These are phyloP conservation scores for Medicago arabica DNA, from an alignment of 306 rosid genomes.

Conservation along the genomic window DNA sequence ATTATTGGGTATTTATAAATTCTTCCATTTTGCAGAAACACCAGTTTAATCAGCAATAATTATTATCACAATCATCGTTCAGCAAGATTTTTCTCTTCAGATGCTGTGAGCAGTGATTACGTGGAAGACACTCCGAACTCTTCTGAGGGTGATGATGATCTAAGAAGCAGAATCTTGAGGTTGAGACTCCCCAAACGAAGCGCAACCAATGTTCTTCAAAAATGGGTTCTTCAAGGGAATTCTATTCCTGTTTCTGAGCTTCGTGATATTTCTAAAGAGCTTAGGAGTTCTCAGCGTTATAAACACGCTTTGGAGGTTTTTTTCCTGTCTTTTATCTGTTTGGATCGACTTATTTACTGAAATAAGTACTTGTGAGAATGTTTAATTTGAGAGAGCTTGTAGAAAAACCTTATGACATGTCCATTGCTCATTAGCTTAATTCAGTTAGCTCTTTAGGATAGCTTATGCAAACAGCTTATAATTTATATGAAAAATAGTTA, in stretches of 20 bases:
- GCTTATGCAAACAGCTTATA: not conserved
- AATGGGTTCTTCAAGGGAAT: conserved; percentile 83
- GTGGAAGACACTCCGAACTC: conserved; percentile 48
- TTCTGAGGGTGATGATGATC: conserved; percentile 49
- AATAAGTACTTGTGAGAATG: not conserved
- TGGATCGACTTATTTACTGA: not conserved
- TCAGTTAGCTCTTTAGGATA: not conserved
- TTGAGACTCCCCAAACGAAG: conserved; percentile 88
- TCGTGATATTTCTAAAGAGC: conserved; percentile 80
- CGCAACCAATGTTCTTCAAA: conserved; percentile 74
- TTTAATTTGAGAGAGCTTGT: not conserved
- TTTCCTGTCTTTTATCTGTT: conserved; percentile 2
- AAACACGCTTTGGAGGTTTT: conserved; percentile 96
- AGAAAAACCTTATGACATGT: not conserved
- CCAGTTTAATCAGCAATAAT: conserved; percentile 28
- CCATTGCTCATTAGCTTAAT: not conserved
- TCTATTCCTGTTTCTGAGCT: conserved; percentile 62
- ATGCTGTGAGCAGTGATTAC: conserved; percentile 53
- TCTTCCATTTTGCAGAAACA: conserved; percentile 43
- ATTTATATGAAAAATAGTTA: not conserved
- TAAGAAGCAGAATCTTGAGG: conserved; percentile 71
- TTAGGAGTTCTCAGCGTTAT: conserved; percentile 74
- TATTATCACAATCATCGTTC: conserved; percentile 17
- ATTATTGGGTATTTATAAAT: too few species aligned
- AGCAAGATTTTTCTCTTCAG: conserved; percentile 56